Evolutionary conservation across 306 rosid genomes (phyloP), one percentile per base, ranked within the genome.

Genomic region (Trifolium subterraneum): DNA sequence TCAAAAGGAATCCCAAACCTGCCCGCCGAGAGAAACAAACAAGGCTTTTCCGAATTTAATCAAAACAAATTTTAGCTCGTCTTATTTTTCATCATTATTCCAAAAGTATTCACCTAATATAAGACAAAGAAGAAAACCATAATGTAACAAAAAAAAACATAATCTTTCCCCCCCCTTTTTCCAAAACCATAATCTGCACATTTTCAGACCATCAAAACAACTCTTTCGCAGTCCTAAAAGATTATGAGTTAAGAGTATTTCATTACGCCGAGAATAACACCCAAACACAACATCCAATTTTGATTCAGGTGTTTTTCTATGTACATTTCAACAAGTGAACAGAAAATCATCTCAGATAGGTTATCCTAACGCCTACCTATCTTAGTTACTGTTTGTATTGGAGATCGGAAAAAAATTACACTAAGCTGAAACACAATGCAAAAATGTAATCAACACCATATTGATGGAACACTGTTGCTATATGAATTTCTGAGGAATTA

Each of bases 401-500:
- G 35, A 70, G 47, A 33, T 56, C 10, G 39, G 15, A 19, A 7
- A 45, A 16, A 54, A 52, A 16, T 3, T 54, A 77, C 29, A 27
- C 50, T 35, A 29, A 51, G 67, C 27, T 60, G 78, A 38, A 54
- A 65, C 41, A 70, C 75, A 29, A 55, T 41, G 70, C 77, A 54
- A 58, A 27, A 58, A 73, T 80, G 68, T 5, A 75, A 58, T 63
- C 23, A 42, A 62, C 36, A 75, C 67, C 75, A 75, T 70, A 80
- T 71, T 61, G 72, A 83, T 12, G 33, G 63, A 10, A 77, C 39
- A 70, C 75, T 35, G 73, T 72, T 23, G 76, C 84, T 63, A 31
- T 63, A 31, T 81, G 77, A 73, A 59, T 78, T 77, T 77, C 78
- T 76, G 71, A 78, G 38, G 59, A 82, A 82, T 45, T 42, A 82